Evolutionary conservation across 768 basidiomycete species (phyloP), one percentile per base, ranked within the genome.

Genomic region (Russula sp.): DNA sequence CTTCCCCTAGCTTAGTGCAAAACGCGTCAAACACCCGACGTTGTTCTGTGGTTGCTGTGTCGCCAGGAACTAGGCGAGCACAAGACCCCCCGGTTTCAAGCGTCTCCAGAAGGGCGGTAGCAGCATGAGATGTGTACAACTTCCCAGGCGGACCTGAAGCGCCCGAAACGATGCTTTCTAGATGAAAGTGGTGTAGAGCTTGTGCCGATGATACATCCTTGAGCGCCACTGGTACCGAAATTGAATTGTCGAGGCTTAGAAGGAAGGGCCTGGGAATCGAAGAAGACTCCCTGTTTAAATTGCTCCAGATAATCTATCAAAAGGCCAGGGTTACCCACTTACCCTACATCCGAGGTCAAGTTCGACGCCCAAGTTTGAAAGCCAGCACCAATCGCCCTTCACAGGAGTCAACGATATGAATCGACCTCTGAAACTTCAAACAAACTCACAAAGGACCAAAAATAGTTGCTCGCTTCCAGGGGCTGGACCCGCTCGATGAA

Each of bases 391-490:
- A 58, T 65, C 25, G 64, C 32, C 22, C 66, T 66, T 18, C 14
- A 39, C 22, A 7, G 16, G 29, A 6, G 42, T 61, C 46, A 66
- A 22, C 25, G 39, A 34, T 16, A 52, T 4, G 16, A 29, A n/a
- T 29, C 50, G 36, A 36, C 35, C 2, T 25, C 34, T 48, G n/a
- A 9, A 42, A 41, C 20, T 14, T 3, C n/a, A 45, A n/a, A 18
- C n/a, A 29, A 16, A 59, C 66, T 41, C 39, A 66, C 66, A 66
- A 56, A n/a, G 66, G 66, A 3, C 66, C 66, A 56, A 66, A 66
- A n/a, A 66, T 66, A 35, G 66, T 66, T 1, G 66, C 20, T 35
- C 57, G 46, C 35, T 46, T 50, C 60, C 61, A 63, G n/a, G 55
- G 61, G 47, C 46, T 54, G 1, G 34, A n/a, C 8, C 51, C 49